These are phyloP conservation scores for Dryas drummondii DNA, from an alignment of 306 rosid species.

Conservation along the genomic window DNA sequence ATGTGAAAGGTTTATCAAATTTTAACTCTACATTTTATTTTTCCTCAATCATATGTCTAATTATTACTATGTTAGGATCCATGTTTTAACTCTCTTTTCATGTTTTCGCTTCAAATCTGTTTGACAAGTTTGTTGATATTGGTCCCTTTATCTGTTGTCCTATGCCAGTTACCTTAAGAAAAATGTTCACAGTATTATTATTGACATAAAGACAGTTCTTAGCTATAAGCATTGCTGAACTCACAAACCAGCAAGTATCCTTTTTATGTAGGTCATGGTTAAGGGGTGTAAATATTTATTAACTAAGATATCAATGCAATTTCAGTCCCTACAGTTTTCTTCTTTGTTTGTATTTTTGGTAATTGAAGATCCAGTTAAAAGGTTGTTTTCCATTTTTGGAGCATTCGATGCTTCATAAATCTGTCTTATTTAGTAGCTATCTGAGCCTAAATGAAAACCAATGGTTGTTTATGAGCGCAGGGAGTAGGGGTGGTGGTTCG, in stretches of 20 bases:
- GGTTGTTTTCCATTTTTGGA: background rate
- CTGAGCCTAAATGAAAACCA: background rate
- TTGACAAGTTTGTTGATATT: too few species aligned
- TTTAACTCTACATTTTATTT: background rate
- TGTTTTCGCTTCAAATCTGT: background rate
- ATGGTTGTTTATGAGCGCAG: constrained; percentile 38
- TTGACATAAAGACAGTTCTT: too few species aligned
- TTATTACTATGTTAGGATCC: background rate
- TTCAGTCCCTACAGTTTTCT: background rate
- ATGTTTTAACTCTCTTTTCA: background rate
- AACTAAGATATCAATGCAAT: background rate
- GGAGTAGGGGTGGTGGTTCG: constrained; percentile 70
- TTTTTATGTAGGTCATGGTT: too few species aligned
- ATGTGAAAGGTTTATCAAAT: too few species aligned
- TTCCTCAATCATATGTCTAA: background rate
- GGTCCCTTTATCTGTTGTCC: too few species aligned
- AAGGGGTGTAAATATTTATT: background rate
- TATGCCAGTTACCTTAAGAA: too few species aligned
- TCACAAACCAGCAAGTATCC: background rate
- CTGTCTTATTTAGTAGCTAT: background rate
- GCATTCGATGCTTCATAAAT: background rate
- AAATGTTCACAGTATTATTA: too few species aligned
- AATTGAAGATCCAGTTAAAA: too few species aligned
- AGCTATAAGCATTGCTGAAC: background rate
- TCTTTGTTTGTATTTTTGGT: background rate